Base-by-base conservation (phyloP, 176 grass and related monocot species). In the Puya raimondii region DNA sequence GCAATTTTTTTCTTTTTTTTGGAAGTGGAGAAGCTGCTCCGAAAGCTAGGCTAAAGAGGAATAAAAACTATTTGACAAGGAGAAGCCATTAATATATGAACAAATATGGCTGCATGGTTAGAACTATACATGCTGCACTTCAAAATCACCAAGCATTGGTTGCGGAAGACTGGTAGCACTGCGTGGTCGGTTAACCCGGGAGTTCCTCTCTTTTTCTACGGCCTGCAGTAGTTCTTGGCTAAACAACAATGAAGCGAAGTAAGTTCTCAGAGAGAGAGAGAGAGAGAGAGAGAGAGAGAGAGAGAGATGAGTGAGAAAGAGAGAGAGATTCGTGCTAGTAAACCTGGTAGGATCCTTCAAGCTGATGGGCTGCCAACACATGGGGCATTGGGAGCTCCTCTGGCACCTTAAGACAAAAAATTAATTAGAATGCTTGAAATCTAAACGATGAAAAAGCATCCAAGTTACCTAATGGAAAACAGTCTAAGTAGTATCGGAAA, bases 381-480 rank as follows among this genome's bases (percentile, higher is more conserved):
- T 96, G 23, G 91, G 91, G 75, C 91, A 96, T 48, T 88, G 88
- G 75, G 91, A 96, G 74, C 91, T 96, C 88, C 91, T 96, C 83
- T 96, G 91, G 73, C 85, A 96, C 91, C 91, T 96, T 68, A 10
- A 68, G 12, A 16, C 54, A 67, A 76, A 80, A 66, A 66, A 53
- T 52, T 21, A 53, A 8, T 25, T 74, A 9, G 51, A 12, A 52
- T 11, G 14, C n/a, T 29, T 9, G 13, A 48, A 58, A 47, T 18
- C 5, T 20, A 26, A 18, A 54, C 1, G 25, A 47, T 20, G 17
- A 47, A 29, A 51, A 9, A n/a, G 7, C 23, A 4, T 11, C 17
- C 22, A 15, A 65, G 26, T 64, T 9, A 23, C 10, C 18, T 22
- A 65, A 20, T 17, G 33, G 33, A 42, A 42, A 42, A 42, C 33